Percentiles rank a stretch among this genome's conserved stretches.
phyloP scores from a whole-genome alignment of 768 basidiomycete species.

The Auriscalpium microsporum region DNA sequence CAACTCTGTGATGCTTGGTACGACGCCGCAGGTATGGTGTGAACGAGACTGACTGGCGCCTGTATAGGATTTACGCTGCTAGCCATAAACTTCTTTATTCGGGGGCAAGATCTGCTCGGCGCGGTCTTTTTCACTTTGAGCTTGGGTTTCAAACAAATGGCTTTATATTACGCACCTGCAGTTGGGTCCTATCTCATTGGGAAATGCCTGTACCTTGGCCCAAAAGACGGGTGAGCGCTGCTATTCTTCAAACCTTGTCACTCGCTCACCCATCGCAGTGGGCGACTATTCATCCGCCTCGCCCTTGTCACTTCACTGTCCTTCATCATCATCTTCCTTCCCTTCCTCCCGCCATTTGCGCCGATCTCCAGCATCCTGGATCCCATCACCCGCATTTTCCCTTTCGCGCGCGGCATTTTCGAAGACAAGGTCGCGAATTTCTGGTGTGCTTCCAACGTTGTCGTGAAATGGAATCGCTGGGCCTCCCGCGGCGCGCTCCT shows the following conservation, averaged over 20 bases:
- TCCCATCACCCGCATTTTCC: slow-evolving; percentile 78
- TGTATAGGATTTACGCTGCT: slow-evolving; percentile 56
- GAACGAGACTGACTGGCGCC: neutral
- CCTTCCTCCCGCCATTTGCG: slow-evolving; percentile 68
- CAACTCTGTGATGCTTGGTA: slow-evolving; percentile 89
- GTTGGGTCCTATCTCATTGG: slow-evolving; percentile 87
- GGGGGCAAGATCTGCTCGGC: slow-evolving; percentile 62
- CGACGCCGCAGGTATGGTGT: slow-evolving; percentile 13
- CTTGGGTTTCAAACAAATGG: slow-evolving; percentile 94
- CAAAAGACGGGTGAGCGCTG: slow-evolving; percentile 51
- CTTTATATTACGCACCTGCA: slow-evolving; percentile 86
- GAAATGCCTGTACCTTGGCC: slow-evolving; percentile 82
- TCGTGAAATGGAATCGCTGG: slow-evolving; percentile 75
- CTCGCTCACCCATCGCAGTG: slow-evolving; percentile 10
- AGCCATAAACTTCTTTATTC: slow-evolving; percentile 61
- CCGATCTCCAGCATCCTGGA: slow-evolving; percentile 39
- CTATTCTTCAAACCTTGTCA: neutral
- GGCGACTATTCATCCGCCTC: slow-evolving; percentile 56
- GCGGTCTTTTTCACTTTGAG: slow-evolving; percentile 77
- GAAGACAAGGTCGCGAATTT: slow-evolving; percentile 97
- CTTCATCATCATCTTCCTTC: slow-evolving; percentile 65
- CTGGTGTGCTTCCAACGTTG: slow-evolving; percentile 89
- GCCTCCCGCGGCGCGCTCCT: slow-evolving; percentile 42
- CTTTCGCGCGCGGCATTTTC: slow-evolving; percentile 83
- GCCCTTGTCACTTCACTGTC: slow-evolving; percentile 51